These are phyloP conservation scores for Pholiota conissans DNA, from an alignment of 768 basidiomycete genomes.

Conservation along the genomic window DNA sequence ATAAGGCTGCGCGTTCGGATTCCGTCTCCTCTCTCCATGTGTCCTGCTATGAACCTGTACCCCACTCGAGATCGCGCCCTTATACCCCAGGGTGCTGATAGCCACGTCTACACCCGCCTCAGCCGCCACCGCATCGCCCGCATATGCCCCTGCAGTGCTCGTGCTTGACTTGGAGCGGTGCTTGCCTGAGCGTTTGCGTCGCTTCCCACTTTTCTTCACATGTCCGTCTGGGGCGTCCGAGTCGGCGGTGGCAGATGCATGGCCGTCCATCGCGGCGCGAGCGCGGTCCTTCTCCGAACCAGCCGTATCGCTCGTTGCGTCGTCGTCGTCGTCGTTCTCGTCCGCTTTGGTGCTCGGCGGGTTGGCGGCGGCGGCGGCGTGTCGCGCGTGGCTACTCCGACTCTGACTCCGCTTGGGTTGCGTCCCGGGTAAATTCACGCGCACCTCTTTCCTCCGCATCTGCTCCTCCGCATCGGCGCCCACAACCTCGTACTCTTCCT, in stretches of 20 bases:
- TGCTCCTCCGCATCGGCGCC: slow-evolving; percentile 7
- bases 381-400: background rate
- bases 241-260: background rate
- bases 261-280: background rate
- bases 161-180: background rate
- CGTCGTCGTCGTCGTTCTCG: background rate
- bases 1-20: slow-evolving; percentile 24
- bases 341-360: background rate
- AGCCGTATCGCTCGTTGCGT: background rate
- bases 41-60: background rate
- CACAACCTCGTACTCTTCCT: slow-evolving; percentile 3
- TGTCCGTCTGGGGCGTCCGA: background rate
- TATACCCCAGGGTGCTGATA: background rate
- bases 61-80: slow-evolving; percentile 1
- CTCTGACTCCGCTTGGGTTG: background rate
- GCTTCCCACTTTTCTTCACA: background rate
- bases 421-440: slow-evolving; percentile 9
- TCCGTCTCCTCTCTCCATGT: slow-evolving; percentile 10
- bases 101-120: background rate
- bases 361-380: background rate
- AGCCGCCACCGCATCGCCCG: background rate
- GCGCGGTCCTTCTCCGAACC: background rate
- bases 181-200: background rate
- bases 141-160: background rate
- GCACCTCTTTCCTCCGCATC: slow-evolving; percentile 7